phyloP scores from a whole-genome alignment of 768 basidiomycete genomes.

The Crepidotus variabilis region DNA sequence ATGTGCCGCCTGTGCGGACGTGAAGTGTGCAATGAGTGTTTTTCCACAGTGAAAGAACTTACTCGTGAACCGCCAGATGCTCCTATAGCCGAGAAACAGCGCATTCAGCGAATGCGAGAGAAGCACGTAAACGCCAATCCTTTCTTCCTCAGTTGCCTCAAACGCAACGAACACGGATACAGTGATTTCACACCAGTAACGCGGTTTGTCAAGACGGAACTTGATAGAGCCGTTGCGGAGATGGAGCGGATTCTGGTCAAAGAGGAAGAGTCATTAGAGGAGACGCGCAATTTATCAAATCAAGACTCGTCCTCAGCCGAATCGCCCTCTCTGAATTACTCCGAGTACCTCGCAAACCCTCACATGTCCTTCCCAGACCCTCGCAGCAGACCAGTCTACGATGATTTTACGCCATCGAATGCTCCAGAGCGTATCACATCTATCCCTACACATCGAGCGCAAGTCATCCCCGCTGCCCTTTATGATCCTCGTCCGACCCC shows the following conservation, averaged over 20 bases:
- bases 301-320: neutral
- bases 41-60: slow-evolving; percentile 60
- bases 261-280: slow-evolving; percentile 7
- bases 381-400: slow-evolving; percentile 13
- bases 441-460: slow-evolving; percentile 24
- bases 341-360: neutral
- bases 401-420: slow-evolving; percentile 23
- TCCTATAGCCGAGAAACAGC: slow-evolving; percentile 42
- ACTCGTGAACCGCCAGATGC: slow-evolving; percentile 51
- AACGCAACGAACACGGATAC: slow-evolving; percentile 64
- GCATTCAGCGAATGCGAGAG: slow-evolving; percentile 50
- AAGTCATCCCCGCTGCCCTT: slow-evolving; percentile 20
- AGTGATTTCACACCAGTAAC: slow-evolving; percentile 78
- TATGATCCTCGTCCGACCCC: slow-evolving; percentile 12
- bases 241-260: slow-evolving; percentile 57
- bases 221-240: slow-evolving; percentile 58
- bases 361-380: slow-evolving; percentile 15
- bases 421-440: slow-evolving; percentile 18
- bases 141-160: slow-evolving; percentile 70
- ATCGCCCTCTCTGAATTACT: neutral
- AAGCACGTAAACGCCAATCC: slow-evolving; percentile 64
- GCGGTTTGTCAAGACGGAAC: slow-evolving; percentile 62
- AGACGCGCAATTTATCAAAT: neutral
- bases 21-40: slow-evolving; percentile 87
- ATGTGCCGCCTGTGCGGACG: slow-evolving; percentile 90